A percentile compares a stretch with the other conserved stretches of the same genome.
Evolutionary conservation across 495 filamentous ascomycete species (phyloP).

Genomic region (Podospora pseudocomata): DNA sequence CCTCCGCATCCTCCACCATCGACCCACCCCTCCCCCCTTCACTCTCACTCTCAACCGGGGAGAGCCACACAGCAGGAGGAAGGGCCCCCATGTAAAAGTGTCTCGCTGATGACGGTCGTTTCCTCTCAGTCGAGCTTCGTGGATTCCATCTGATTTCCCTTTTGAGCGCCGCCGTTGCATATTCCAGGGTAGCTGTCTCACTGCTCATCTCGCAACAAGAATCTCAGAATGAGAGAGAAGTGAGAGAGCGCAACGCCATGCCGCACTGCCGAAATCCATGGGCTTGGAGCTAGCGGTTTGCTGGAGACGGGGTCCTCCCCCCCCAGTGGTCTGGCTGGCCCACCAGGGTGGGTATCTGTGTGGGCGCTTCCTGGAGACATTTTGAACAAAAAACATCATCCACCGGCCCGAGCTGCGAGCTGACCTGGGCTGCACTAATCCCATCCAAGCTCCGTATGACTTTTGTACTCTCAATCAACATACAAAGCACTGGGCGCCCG

Average conservation of each 20-base stretch:
- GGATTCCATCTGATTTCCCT: not conserved
- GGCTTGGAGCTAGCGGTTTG: conserved; percentile 14
- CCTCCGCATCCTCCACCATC: conserved; percentile 1
- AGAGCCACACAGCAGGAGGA: not conserved
- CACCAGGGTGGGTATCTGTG: conserved; percentile 21
- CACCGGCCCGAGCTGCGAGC: conserved; percentile 26
- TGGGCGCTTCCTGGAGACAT: conserved; percentile 19
- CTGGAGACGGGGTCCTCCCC: conserved; percentile 8
- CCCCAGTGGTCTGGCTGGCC: conserved; percentile 9
- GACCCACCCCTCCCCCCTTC: not conserved
- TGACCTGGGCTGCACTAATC: conserved; percentile 10
- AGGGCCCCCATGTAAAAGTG: not conserved
- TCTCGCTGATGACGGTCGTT: not conserved
- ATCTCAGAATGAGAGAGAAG: conserved; percentile 17
- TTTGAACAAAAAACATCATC: conserved; percentile 19
- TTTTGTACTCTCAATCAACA: not conserved
- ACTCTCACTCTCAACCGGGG: not conserved
- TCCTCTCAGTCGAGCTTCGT: not conserved
- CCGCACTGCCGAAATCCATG: conserved; percentile 36
- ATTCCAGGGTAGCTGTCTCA: not conserved
- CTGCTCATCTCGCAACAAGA: conserved; percentile 4
- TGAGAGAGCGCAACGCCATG: conserved; percentile 29
- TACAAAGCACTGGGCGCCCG: not conserved
- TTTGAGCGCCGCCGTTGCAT: conserved; percentile 2
- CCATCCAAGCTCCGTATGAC: conserved; percentile 4